Conservation (phyloP, 306 rosid species). For the Prosopis cineraria region DNA sequence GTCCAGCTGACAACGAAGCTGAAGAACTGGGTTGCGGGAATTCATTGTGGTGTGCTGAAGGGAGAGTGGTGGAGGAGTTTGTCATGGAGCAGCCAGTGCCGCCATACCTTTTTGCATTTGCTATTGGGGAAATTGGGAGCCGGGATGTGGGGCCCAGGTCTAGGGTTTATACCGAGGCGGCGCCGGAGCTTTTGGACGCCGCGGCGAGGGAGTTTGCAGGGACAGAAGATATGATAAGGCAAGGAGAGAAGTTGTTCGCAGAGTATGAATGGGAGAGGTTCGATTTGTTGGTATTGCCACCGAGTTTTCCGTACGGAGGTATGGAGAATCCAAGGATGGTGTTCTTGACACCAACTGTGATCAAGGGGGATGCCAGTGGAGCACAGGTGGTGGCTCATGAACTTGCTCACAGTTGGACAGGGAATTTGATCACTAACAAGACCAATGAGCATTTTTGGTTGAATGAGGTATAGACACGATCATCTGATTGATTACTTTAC, state of each 20-base stretch:
- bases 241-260: slow-evolving; percentile 84
- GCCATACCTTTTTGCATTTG: slow-evolving; percentile 91
- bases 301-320: slow-evolving; percentile 91
- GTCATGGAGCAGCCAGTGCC: slow-evolving; percentile 86
- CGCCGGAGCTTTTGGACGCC: slow-evolving; percentile 50
- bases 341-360: slow-evolving; percentile 91
- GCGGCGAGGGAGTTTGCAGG: slow-evolving; percentile 81
- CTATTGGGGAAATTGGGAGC: slow-evolving; percentile 72
- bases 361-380: slow-evolving; percentile 83
- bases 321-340: slow-evolving; percentile 99
- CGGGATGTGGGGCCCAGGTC: slow-evolving; percentile 92
- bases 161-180: slow-evolving; percentile 77
- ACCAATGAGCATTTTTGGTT: slow-evolving; percentile 94
- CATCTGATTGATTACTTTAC: neutral
- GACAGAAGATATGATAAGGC: slow-evolving; percentile 80
- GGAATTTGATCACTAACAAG: slow-evolving; percentile 90
- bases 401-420: slow-evolving; percentile 98
- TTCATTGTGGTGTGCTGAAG: slow-evolving; percentile 57
- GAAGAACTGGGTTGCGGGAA: slow-evolving; percentile 37
- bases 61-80: slow-evolving; percentile 86
- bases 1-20: slow-evolving; percentile 51
- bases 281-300: slow-evolving; percentile 85
- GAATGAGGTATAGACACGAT: slow-evolving; percentile 67
- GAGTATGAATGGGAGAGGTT: slow-evolving; percentile 86
- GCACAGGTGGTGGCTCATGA: slow-evolving; percentile 95